These are phyloP conservation scores for Hypoxylon fuscum DNA, from an alignment of 495 filamentous ascomycete genomes.

Conservation along the genomic window DNA sequence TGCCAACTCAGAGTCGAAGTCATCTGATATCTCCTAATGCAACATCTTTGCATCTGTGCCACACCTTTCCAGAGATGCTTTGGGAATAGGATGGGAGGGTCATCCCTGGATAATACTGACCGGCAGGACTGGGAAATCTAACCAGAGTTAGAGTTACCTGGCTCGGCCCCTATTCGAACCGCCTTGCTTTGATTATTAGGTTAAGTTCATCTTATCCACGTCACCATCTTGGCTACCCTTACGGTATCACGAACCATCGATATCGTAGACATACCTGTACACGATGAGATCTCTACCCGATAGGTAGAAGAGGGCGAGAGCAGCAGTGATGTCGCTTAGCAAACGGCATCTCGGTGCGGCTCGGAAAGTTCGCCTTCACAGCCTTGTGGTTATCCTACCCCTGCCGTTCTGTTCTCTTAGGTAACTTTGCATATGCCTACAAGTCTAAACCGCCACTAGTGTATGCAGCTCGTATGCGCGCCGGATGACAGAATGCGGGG, in stretches of 20 bases:
- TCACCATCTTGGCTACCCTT: constrained; percentile 11
- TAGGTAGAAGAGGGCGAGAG: background rate
- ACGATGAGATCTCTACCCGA: background rate
- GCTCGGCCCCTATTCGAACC: constrained; percentile 10
- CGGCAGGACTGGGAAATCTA: constrained; percentile 8
- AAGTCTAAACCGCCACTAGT: constrained; percentile 41
- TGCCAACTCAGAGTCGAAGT: constrained; percentile 34
- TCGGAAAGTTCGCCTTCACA: constrained; percentile 40
- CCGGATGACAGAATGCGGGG: constrained; percentile 34
- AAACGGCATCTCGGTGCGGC: constrained; percentile 44
- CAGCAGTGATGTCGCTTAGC: constrained; percentile 20
- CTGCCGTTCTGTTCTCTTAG: constrained; percentile 19
- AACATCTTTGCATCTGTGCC: constrained; percentile 35
- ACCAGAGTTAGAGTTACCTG: constrained; percentile 17
- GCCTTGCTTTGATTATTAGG: constrained; percentile 11
- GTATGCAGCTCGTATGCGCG: constrained; percentile 35
- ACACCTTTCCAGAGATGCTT: constrained; percentile 12
- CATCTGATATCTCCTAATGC: constrained; percentile 44
- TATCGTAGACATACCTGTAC: too few species aligned
- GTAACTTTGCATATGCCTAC: constrained; percentile 10
- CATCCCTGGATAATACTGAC: constrained; percentile 7
- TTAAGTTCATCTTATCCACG: constrained; percentile 13
- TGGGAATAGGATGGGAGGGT: constrained; percentile 10
- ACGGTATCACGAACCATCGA: background rate
- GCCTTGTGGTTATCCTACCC: constrained; percentile 35